Percentiles rank a stretch among this genome's conserved stretches.
Evolutionary conservation across 2,329 filamentous ascomycete genomes (phyloP).

Genomic region (Atkinsonella texensis): DNA sequence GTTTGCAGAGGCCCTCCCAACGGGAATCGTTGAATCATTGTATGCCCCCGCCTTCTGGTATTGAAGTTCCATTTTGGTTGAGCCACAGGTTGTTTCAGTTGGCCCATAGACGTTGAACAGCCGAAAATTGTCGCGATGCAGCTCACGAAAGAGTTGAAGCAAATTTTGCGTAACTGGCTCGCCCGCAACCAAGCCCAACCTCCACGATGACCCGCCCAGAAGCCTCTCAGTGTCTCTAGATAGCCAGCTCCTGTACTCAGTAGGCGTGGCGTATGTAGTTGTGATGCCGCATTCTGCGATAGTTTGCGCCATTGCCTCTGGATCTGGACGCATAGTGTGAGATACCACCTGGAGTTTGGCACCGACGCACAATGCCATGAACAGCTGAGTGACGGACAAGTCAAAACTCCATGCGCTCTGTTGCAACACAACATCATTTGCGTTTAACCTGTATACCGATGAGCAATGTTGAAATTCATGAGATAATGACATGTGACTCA

Average conservation of each 20-base stretch:
- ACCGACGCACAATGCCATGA: slow-evolving; percentile 23
- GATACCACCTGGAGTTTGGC: slow-evolving; percentile 25
- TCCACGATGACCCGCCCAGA: slow-evolving; percentile 10
- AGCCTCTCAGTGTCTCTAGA: slow-evolving; percentile 9
- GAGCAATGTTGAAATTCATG: slow-evolving; percentile 17
- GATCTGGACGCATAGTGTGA: slow-evolving; percentile 14
- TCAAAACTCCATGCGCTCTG: slow-evolving; percentile 30
- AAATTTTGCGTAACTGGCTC: slow-evolving; percentile 14
- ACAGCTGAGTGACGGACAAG: slow-evolving; percentile 25
- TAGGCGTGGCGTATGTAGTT: slow-evolving; percentile 26
- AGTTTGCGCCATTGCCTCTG: slow-evolving; percentile 20
- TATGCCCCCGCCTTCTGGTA: not conserved
- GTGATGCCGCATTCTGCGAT: slow-evolving; percentile 25
- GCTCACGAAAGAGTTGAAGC: slow-evolving; percentile 2
- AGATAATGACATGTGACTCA: slow-evolving; percentile 18
- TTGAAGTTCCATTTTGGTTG: not conserved
- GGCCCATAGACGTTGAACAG: slow-evolving; percentile 18
- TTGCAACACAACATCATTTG: slow-evolving; percentile 21
- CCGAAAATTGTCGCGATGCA: slow-evolving; percentile 1
- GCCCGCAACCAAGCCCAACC: slow-evolving; percentile 13
- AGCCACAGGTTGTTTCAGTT: slow-evolving; percentile 11
- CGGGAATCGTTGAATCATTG: not conserved
- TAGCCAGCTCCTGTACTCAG: slow-evolving; percentile 26
- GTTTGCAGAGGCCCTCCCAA: slow-evolving; percentile 11
- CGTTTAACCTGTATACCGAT: slow-evolving; percentile 8